A percentile compares a stretch with the other conserved stretches of the same genome.
Conservation (phyloP, 352 stramenopile genomes). For the Lagenidium giganteum region DNA sequence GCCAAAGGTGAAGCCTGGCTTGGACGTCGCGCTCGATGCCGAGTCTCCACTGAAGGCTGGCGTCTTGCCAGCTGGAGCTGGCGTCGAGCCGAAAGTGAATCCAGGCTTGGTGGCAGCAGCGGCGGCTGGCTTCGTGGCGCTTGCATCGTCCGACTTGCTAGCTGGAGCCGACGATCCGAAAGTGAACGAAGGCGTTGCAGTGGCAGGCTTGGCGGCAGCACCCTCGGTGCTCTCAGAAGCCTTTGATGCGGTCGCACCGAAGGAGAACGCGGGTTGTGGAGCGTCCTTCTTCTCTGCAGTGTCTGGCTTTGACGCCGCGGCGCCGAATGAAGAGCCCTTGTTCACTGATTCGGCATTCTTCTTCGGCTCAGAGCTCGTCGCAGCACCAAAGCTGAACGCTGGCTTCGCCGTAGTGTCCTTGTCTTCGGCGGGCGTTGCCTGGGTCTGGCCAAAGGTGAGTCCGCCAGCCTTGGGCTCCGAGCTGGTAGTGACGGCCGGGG, state of each 20-base stretch:
- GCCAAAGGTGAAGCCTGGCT: conserved; percentile 7
- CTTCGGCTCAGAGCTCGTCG: not conserved
- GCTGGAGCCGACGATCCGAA: conserved; percentile 18
- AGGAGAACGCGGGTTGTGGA: conserved; percentile 5
- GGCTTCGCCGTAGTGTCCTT: conserved; percentile 7
- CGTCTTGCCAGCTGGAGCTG: conserved; percentile 4
- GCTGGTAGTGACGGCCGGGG: too few relatives aligned
- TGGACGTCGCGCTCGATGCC: not conserved
- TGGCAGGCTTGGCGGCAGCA: not conserved
- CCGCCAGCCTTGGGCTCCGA: not conserved
- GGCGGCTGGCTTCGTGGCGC: conserved; percentile 11
- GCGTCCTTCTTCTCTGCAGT: too few relatives aligned
- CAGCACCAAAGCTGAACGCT: conserved; percentile 18
- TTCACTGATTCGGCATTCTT: too few relatives aligned
- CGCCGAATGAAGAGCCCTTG: too few relatives aligned
- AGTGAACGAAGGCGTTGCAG: conserved; percentile 22
- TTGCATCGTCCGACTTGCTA: conserved; percentile 17
- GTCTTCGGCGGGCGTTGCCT: not conserved
- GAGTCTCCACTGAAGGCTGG: not conserved
- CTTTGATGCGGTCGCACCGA: conserved; percentile 4
- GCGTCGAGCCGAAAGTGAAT: conserved; percentile 38
- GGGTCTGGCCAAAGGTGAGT: not conserved
- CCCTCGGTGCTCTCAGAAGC: not conserved
- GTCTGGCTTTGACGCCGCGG: too few relatives aligned
- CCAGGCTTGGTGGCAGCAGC: conserved; percentile 16